Base-by-base conservation (phyloP, 2,329 filamentous ascomycete species). In the Aspergillus alliaceus region DNA sequence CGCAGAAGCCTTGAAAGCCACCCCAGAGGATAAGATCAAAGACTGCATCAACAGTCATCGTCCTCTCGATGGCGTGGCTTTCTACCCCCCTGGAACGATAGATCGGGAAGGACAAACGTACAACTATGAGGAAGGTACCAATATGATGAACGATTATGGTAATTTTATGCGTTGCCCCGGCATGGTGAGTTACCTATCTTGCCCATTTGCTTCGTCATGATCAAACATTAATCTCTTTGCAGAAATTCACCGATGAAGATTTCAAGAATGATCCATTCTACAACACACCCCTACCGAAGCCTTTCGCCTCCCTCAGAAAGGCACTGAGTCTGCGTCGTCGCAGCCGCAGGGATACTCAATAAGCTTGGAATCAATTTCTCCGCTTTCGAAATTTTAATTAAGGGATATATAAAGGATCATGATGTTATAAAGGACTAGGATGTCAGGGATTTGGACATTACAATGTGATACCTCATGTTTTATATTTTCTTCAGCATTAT, bases 111-210 rank as follows among this genome's bases (percentile, higher is more conserved):
- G 93, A 2, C 82, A 86, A 53, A 77, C 83, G 11, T 90, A 96
- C 80, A 64, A 87, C 27, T 97, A 97, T 67, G 80, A 91, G 66
- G 92, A 97, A 68, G 92, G 92, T n/a, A 83, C 88, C 2, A 91
- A 96, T 68, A 80, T 96, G 70, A 92, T 93, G 88, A 90, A 93
- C 66, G 73, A 73, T 29, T 69, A 67, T 51, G 75, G 77, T 0
- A 85, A 89, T 59, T 96, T 95, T 70, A 89, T 86, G 76, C 84
- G 90, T 47, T 93, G 86, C 79, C 84, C 87, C 4, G 86, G 86
- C 50, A 72, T 90, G 64, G 91, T 95, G 81, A 75, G 88, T 82
- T 42, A 7, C 6, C 27, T 7, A 34, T 39, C 22, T 24, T 7
- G 31, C 39, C 22, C 22, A 14, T 34, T 11, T 44, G 7, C 27